phyloP scores from a whole-genome alignment of 2,329 filamentous ascomycete genomes.

The Venturia pyrina region DNA sequence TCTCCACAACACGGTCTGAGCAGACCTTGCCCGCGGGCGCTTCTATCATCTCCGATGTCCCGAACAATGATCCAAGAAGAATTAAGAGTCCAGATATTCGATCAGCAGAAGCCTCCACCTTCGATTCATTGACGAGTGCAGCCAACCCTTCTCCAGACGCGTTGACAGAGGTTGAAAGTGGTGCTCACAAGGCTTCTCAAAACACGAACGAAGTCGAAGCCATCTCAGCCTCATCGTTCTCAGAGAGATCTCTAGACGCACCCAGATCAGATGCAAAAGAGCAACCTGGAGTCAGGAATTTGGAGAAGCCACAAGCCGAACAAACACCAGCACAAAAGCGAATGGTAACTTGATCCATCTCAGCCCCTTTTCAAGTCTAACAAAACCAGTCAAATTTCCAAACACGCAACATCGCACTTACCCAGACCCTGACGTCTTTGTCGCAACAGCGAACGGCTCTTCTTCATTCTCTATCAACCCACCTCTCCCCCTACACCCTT shows the following conservation, averaged over 20 bases:
- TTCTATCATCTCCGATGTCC: not conserved
- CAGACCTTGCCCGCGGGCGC: not conserved
- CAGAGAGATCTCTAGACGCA: not conserved
- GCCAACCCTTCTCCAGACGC: not conserved
- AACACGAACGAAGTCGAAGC: not conserved
- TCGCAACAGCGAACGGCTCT: constrained; percentile 1
- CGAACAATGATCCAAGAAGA: not conserved
- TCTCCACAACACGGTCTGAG: not conserved
- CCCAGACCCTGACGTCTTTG: not conserved
- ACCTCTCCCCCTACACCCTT: constrained; percentile 7
- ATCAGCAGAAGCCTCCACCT: not conserved
- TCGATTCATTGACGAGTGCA: not conserved
- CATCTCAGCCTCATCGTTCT: not conserved
- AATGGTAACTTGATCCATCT: not conserved
- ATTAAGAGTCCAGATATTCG: not conserved
- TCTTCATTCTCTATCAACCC: not conserved
- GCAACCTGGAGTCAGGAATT: not conserved
- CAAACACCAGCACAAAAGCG: constrained; percentile 9
- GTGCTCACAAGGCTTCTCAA: not conserved
- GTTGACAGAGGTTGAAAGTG: not conserved
- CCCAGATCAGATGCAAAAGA: not conserved
- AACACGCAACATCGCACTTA: not conserved
- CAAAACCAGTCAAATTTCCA: not conserved
- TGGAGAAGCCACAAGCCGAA: not conserved
- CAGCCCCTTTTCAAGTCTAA: not conserved